Evolutionary conservation across 2,329 filamentous ascomycete species (phyloP).

Genomic region (Fusarium armeniacum): DNA sequence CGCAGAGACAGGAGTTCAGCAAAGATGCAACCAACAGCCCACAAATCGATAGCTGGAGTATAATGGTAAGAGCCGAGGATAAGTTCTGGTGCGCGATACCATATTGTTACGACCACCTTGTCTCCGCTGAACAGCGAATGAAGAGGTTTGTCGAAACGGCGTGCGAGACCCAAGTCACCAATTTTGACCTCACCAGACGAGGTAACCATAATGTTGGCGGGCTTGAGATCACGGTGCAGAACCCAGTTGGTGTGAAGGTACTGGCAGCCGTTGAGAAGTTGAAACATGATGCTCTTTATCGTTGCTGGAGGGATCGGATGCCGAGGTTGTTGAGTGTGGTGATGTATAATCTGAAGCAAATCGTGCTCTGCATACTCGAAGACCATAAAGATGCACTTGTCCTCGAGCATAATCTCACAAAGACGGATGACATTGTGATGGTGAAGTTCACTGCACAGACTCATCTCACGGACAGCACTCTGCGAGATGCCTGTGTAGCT

Average conservation of each 20-base stretch:
- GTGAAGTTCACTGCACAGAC: conserved; percentile 89
- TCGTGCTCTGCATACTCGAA: conserved; percentile 99
- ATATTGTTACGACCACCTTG: conserved; percentile 98
- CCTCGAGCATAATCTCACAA: conserved; percentile 95
- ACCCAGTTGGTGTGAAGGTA: conserved; percentile 98
- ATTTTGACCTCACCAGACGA: conserved; percentile 92
- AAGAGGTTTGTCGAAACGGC: conserved; percentile 93
- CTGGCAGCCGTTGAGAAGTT: conserved; percentile 92
- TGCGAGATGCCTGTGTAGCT: conserved; percentile 98
- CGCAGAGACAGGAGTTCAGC: conserved; percentile 90
- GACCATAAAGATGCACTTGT: conserved; percentile 99
- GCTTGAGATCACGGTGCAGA: conserved; percentile 95
- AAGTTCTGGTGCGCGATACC: conserved; percentile 96
- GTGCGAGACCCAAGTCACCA: conserved; percentile 91
- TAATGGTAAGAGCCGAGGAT: conserved; percentile 95
- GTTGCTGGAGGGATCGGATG: conserved; percentile 90
- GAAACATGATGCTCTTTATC: conserved; percentile 94
- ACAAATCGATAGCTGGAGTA: conserved; percentile 95
- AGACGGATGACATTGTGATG: conserved; percentile 92
- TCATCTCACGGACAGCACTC: conserved; percentile 97
- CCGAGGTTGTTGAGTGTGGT: conserved; percentile 90
- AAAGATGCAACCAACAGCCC: conserved; percentile 98
- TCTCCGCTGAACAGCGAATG: conserved; percentile 93
- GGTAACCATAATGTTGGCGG: conserved; percentile 99
- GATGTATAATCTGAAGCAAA: conserved; percentile 96